phyloP scores from a whole-genome alignment of 176 grass and related monocot species.

The Coix lacrymajobi region DNA sequence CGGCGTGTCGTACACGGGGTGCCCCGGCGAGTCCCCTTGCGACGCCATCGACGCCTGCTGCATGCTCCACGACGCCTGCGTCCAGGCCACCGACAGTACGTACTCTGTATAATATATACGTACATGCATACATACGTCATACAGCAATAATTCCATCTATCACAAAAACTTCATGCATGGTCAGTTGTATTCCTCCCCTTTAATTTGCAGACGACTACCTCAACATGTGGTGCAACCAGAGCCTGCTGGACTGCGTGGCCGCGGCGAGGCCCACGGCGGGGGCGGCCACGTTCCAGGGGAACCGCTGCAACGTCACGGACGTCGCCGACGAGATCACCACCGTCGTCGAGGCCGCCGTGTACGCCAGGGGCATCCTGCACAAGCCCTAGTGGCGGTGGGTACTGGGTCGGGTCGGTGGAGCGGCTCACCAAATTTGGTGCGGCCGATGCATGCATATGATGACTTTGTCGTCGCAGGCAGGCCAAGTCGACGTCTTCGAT shows the following conservation, averaged over 20 bases:
- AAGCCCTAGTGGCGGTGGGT: conserved; percentile 31
- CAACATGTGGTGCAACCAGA: conserved; percentile 79
- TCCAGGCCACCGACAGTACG: conserved; percentile 50
- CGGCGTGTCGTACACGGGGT: conserved; percentile 72
- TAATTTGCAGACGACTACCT: conserved; percentile 91
- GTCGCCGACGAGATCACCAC: conserved; percentile 64
- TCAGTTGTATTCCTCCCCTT: too few species aligned
- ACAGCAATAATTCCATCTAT: too few species aligned
- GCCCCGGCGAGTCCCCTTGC: conserved; percentile 68
- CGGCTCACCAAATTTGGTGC: too few species aligned
- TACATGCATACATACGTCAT: too few species aligned
- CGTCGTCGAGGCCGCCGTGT: conserved; percentile 63
- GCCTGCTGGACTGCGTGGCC: conserved; percentile 68
- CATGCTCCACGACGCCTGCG: conserved; percentile 84
- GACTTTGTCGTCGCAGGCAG: too few species aligned
- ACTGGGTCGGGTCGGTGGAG: not conserved
- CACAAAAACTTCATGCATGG: too few species aligned
- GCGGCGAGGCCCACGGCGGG: conserved; percentile 17
- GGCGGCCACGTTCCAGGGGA: conserved; percentile 58
- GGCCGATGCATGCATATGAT: too few species aligned
- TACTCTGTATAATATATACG: too few species aligned
- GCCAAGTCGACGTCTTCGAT: too few species aligned
- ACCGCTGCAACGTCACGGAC: conserved; percentile 58
- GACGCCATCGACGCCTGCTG: conserved; percentile 93
- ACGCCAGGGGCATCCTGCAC: conserved; percentile 56